These are phyloP conservation scores for Xylaria bambusicola DNA, from an alignment of 495 filamentous ascomycete species.

Conservation along the genomic window DNA sequence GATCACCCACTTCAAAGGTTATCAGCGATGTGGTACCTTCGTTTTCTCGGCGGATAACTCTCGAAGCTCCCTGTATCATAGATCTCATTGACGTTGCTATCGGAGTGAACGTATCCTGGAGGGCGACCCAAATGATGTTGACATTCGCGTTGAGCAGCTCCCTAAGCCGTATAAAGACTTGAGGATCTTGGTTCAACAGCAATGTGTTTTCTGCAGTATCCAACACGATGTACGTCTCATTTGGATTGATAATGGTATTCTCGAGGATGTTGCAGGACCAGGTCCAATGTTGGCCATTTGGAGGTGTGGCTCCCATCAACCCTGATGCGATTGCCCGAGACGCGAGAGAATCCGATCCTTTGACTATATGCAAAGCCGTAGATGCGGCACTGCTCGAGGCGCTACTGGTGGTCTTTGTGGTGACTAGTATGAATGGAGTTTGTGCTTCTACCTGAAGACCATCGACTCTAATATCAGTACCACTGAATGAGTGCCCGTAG, in stretches of 20 bases:
- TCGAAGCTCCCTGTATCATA: constrained; percentile 15
- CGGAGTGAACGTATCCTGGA: constrained; percentile 10
- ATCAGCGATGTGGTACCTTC: constrained; percentile 12
- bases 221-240: constrained; percentile 8
- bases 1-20: constrained; percentile 10
- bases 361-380: not conserved
- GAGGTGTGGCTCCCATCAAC: not conserved
- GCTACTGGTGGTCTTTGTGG: not conserved
- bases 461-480: not conserved
- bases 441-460: not conserved
- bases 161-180: constrained; percentile 2
- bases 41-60: constrained; percentile 16
- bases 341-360: not conserved
- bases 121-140: constrained; percentile 16
- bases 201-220: constrained; percentile 14
- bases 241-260: not conserved
- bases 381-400: not conserved
- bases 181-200: constrained; percentile 6
- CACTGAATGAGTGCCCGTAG: not conserved
- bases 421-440: not conserved
- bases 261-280: constrained; percentile 5
- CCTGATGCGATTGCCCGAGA: not conserved
- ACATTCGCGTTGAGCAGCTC: constrained; percentile 15
- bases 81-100: constrained; percentile 5
- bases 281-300: not conserved